phyloP scores from a whole-genome alignment of 2,329 filamentous ascomycete genomes.

The Colletotrichum siamense region DNA sequence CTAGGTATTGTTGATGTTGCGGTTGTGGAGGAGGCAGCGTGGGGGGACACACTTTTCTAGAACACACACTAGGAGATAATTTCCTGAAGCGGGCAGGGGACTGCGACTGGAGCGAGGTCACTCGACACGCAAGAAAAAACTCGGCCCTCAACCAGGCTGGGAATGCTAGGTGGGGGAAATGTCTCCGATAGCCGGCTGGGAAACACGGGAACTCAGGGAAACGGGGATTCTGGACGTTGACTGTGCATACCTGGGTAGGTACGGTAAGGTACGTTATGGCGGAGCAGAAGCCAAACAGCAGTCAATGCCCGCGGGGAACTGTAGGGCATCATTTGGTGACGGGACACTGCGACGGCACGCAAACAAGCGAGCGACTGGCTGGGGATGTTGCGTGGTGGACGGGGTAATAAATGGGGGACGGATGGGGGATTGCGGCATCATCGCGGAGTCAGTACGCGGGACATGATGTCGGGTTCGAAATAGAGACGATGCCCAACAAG shows the following conservation, averaged over 20 bases:
- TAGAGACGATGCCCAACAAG: neutral
- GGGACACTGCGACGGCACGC: no score
- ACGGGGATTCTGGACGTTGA: neutral
- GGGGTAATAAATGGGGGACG: neutral
- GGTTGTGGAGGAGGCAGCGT: slow-evolving; percentile 8
- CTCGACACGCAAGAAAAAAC: slow-evolving; percentile 11
- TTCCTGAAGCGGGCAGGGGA: slow-evolving; percentile 17
- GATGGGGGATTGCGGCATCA: neutral
- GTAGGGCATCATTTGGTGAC: neutral
- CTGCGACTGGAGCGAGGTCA: slow-evolving; percentile 4
- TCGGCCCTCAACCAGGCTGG: neutral
- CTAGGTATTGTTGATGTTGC: neutral
- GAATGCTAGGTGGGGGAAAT: neutral
- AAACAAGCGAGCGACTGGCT: neutral
- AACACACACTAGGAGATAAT: slow-evolving; percentile 22
- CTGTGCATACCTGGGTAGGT: neutral
- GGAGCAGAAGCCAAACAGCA: neutral
- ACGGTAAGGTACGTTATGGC: neutral
- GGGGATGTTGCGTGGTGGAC: neutral
- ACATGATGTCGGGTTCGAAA: neutral
- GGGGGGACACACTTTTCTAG: slow-evolving; percentile 20
- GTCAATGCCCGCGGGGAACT: neutral
- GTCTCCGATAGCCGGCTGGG: neutral
- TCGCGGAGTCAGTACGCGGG: neutral
- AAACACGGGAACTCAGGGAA: no score